Evolutionary conservation across 2,329 filamentous ascomycete genomes (phyloP).

Genomic region (Teratosphaeriaceae sp.): DNA sequence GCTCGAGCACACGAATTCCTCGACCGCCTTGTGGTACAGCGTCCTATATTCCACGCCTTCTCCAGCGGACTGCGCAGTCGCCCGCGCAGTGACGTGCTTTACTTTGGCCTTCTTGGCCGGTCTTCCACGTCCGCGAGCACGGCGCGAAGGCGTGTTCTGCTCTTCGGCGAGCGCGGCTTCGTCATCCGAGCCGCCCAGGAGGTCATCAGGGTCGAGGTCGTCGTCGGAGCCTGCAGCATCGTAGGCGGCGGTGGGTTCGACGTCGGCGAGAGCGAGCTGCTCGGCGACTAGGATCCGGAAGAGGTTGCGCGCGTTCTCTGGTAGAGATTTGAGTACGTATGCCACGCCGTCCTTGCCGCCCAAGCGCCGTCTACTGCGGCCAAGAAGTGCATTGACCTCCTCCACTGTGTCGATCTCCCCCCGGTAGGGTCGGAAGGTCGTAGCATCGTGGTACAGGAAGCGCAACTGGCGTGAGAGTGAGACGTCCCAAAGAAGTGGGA

Average conservation of each 20-base stretch:
- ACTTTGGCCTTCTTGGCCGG: constrained; percentile 15
- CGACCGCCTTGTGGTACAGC: constrained; percentile 89
- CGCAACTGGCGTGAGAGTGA: constrained; percentile 74
- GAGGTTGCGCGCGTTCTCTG: constrained; percentile 83
- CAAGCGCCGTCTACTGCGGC: constrained; percentile 68
- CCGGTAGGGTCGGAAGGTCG: constrained; percentile 72
- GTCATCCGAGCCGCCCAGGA: constrained; percentile 22
- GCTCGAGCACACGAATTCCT: constrained; percentile 94
- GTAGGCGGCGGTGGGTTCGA: constrained; percentile 43
- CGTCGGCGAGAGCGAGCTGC: constrained; percentile 57
- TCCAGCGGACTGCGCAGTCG: constrained; percentile 6
- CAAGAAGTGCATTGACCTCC: constrained; percentile 80
- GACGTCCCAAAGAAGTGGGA: constrained; percentile 83
- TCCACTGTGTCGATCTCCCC: constrained; percentile 80
- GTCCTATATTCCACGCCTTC: constrained; percentile 81
- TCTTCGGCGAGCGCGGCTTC: constrained; percentile 25
- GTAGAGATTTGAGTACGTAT: constrained; percentile 83
- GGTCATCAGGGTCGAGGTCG: constrained; percentile 15
- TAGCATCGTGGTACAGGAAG: constrained; percentile 89
- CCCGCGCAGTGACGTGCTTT: too few species aligned
- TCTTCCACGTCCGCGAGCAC: constrained; percentile 12
- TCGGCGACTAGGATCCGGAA: constrained; percentile 85
- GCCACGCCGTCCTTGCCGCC: constrained; percentile 87
- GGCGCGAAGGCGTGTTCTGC: constrained; percentile 22
- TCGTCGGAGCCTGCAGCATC: constrained; percentile 28